These are phyloP conservation scores for Amanita polypyramis DNA, from an alignment of 768 basidiomycete species.

Conservation along the genomic window DNA sequence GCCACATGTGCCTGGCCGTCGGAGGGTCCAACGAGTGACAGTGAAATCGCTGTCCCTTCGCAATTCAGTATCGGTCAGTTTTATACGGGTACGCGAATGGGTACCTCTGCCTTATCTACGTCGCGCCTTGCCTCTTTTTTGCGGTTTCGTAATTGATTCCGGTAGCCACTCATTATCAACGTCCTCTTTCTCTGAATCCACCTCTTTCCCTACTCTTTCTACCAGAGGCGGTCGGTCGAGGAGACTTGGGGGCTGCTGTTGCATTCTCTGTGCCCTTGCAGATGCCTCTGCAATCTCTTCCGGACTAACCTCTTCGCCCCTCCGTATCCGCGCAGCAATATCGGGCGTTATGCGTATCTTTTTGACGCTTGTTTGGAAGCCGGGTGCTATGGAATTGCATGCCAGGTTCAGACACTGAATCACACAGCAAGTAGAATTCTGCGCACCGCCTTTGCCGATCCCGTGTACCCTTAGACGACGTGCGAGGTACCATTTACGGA, in stretches of 20 bases:
- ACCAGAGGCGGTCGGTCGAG: constrained; percentile 3
- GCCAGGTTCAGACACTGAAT: background rate
- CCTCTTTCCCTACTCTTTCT: constrained; percentile 8
- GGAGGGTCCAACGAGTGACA: no score
- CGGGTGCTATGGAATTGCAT: constrained; percentile 27
- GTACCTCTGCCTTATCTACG: background rate
- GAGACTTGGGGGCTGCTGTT: constrained; percentile 9
- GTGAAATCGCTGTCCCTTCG: no score
- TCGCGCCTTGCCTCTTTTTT: constrained; percentile 27
- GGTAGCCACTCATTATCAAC: constrained; percentile 47
- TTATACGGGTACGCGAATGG: background rate
- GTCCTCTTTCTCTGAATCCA: background rate
- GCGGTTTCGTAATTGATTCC: constrained; percentile 32
- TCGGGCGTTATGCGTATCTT: constrained; percentile 42
- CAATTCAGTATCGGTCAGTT: no score
- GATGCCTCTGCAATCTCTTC: constrained; percentile 41
- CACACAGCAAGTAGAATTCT: background rate
- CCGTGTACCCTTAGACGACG: constrained; percentile 34
- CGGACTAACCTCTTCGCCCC: constrained; percentile 42
- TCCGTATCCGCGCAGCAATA: constrained; percentile 39
- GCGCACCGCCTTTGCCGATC: constrained; percentile 44
- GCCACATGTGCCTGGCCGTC: no score
- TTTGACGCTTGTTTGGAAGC: constrained; percentile 45
- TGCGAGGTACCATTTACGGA: constrained; percentile 40
- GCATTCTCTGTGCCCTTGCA: constrained; percentile 29